Evolutionary conservation across 306 rosid genomes (phyloP), one percentile per base, ranked within the genome.

Genomic region (Dalbergia cultrata): DNA sequence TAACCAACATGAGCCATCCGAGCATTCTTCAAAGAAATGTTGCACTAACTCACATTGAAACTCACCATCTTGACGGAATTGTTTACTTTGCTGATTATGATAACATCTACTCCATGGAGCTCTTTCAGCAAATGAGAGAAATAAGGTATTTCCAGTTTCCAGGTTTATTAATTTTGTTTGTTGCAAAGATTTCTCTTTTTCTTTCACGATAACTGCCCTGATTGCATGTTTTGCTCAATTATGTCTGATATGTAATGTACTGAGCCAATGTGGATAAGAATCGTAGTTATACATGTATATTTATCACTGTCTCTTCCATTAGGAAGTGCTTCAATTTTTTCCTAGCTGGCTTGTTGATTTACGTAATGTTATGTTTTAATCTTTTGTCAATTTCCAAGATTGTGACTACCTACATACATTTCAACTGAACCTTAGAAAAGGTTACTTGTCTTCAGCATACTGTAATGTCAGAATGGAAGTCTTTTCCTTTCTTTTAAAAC

Each of bases 21-120:
- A 72, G 78, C 81, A 85, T 86, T 85, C 87, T 81, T 84, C 94
- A 91, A 76, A 91, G 96, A 85, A 91, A 95, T 81, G 67, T 67
- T 63, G 99, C 98, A 22, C 86, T 95, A 58, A 85, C 90, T 68
- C 94, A 95, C 74, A 87, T 95, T 41, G 99, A 91, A 87, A 88
- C 89, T 73, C 98, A 95, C 85, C 91, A 64, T 63, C 99, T 95
- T 37, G 92, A 95, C 62, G 99, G 99, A 84, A 88, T 93, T 70
- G 69, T 91, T 67, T 87, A 90, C 91, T 93, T 95, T 88, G 99
- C 99, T 7, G 92, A 95, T 76, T 94, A 88, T 68, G 76, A 83
- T 58, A 87, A 93, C 70, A 68, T 89, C 72, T 91, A 91, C 85
- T 90, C 87, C 52, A 59, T 72, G 5, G 90, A 91, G 34, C 87